Percentiles rank a stretch among this genome's conserved stretches.
These are phyloP conservation scores for Rhododendron kiyosumense DNA, from an alignment of 148 eudicot genomes.

Conservation along the genomic window DNA sequence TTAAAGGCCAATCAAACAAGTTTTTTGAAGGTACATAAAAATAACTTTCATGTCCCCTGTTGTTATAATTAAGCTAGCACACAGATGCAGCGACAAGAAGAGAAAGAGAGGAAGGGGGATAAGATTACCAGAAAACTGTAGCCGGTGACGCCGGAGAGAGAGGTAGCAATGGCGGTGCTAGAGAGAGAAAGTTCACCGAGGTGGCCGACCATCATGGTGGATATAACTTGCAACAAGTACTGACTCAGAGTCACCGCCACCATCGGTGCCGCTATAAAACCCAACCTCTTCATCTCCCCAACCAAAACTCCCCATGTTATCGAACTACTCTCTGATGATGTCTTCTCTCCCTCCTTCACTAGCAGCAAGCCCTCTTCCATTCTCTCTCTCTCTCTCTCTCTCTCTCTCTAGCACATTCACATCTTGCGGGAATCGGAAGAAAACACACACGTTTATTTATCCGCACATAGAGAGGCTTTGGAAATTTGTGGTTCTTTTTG, in stretches of 20 bases:
- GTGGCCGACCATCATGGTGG: slow-evolving; percentile 60
- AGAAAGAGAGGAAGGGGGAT: not conserved
- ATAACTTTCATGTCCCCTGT: not conserved
- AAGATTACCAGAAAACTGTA: slow-evolving; percentile 28
- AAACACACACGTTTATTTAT: no score
- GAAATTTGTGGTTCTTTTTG: not conserved
- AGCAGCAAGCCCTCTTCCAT: slow-evolving; percentile 30
- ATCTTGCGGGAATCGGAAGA: no score
- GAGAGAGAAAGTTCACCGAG: slow-evolving; percentile 52
- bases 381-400: not conserved
- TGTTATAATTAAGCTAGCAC: not conserved
- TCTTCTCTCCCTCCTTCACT: not conserved
- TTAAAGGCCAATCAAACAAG: not conserved
- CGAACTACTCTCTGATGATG: not conserved
- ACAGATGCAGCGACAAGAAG: not conserved
- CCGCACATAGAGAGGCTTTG: not conserved
- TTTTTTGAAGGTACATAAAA: not conserved
- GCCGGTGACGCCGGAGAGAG: slow-evolving; percentile 48
- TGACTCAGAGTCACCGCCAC: slow-evolving; percentile 29
- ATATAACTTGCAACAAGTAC: slow-evolving; percentile 35
- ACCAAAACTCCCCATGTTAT: slow-evolving; percentile 17
- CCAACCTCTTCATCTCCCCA: slow-evolving; percentile 32
- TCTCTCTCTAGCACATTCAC: no score
- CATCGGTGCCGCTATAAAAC: slow-evolving; percentile 42
- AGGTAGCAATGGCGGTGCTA: slow-evolving; percentile 54